phyloP scores from a whole-genome alignment of 768 basidiomycete species.

The Dioszegia aurantiaca region DNA sequence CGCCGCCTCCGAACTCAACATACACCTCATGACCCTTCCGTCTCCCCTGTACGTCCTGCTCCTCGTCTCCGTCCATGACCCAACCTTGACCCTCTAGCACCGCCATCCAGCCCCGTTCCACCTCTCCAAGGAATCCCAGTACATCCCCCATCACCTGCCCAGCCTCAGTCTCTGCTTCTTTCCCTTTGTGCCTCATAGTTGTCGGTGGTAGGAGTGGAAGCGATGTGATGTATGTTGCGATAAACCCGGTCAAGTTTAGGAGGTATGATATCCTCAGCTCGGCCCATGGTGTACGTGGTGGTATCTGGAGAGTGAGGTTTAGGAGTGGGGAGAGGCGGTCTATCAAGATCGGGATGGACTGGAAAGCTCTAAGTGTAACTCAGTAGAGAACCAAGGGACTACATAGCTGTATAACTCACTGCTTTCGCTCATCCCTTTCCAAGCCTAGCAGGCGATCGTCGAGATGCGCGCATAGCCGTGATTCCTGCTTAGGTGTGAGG shows the following conservation, averaged over 20 bases:
- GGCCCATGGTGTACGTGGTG: slow-evolving; percentile 21
- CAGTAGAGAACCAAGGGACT: neutral
- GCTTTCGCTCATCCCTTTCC: slow-evolving; percentile 30
- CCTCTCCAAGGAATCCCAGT: slow-evolving; percentile 17
- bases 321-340: slow-evolving; percentile 23
- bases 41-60: neutral
- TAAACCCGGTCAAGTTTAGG: slow-evolving; percentile 21
- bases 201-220: slow-evolving; percentile 16
- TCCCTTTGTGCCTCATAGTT: neutral
- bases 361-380: slow-evolving; percentile 24
- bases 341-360: slow-evolving; percentile 17
- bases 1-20: slow-evolving; percentile 10
- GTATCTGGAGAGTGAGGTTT: slow-evolving; percentile 31
- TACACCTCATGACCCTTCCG: slow-evolving; percentile 8
- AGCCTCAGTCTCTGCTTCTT: slow-evolving; percentile 8
- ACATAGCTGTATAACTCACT: slow-evolving; percentile 12
- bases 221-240: slow-evolving; percentile 24
- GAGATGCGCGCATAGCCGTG: slow-evolving; percentile 19
- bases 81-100: slow-evolving; percentile 29
- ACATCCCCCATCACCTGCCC: slow-evolving; percentile 11
- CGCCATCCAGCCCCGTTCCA: slow-evolving; percentile 32
- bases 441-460: slow-evolving; percentile 25
- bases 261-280: slow-evolving; percentile 26
- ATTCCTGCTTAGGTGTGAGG: slow-evolving; percentile 29
- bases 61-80: slow-evolving; percentile 12